Evolutionary conservation across 768 basidiomycete species (phyloP).

Genomic region (Agaricus blazei): DNA sequence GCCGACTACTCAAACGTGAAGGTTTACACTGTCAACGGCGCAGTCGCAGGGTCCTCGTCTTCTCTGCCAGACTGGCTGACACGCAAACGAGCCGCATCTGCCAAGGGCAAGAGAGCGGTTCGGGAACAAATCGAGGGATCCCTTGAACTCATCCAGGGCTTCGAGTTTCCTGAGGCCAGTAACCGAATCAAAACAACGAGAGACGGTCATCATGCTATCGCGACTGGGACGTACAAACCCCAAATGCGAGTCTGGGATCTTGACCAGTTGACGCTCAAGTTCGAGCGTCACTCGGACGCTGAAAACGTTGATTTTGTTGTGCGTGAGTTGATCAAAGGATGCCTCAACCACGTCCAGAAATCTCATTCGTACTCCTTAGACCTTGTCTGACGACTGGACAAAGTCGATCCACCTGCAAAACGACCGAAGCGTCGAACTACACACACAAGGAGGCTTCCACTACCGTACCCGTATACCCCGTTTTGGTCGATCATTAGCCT

Average conservation of each 20-base stretch:
- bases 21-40: constrained; percentile 96
- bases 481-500: constrained; percentile 88
- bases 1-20: constrained; percentile 43
- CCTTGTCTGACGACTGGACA: constrained; percentile 97
- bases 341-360: not conserved
- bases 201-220: constrained; percentile 89
- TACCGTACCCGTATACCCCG: constrained; percentile 92
- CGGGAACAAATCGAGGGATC: constrained; percentile 78
- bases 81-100: constrained; percentile 58
- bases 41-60: constrained; percentile 79
- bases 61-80: constrained; percentile 95
- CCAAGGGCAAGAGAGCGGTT: constrained; percentile 59
- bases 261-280: constrained; percentile 87
- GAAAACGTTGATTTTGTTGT: constrained; percentile 99
- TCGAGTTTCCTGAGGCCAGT: constrained; percentile 96
- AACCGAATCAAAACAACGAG: constrained; percentile 86
- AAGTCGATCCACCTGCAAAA: constrained; percentile 96
- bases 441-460: constrained; percentile 91
- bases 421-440: constrained; percentile 90
- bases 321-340: constrained; percentile 44
- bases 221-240: constrained; percentile 97
- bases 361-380: constrained; percentile 36
- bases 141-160: constrained; percentile 90
- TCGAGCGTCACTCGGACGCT: constrained; percentile 91
- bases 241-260: constrained; percentile 96